Conservation (phyloP, 208 protist genomes). For the Wallacemonas sp. region DNA sequence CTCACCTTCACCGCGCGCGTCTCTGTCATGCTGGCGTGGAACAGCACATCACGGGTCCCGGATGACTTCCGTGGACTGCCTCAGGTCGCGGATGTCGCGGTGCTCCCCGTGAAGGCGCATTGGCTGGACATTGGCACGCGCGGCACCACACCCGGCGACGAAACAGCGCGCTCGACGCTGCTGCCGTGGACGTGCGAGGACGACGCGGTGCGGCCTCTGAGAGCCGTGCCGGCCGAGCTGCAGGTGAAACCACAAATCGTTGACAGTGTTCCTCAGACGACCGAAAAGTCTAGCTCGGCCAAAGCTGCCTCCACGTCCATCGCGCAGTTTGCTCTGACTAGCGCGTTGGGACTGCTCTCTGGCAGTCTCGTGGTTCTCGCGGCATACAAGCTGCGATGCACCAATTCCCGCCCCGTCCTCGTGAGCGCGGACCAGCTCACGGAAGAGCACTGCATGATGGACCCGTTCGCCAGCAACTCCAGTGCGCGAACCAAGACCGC, state of each 20-base stretch:
- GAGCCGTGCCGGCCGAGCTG: background rate
- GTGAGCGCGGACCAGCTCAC: too few relatives aligned
- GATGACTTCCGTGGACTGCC: background rate
- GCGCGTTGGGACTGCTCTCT: too few relatives aligned
- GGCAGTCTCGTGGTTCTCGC: too few relatives aligned
- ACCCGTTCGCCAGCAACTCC: too few relatives aligned
- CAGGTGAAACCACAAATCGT: background rate
- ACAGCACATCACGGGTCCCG: background rate
- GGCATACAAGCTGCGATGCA: too few relatives aligned
- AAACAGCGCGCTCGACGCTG: background rate
- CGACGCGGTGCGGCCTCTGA: background rate
- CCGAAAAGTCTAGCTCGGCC: too few relatives aligned
- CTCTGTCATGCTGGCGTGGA: slow-evolving; percentile 9
- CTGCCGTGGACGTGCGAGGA: background rate
- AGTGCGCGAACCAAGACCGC: too few relatives aligned
- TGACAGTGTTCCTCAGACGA: too few relatives aligned
- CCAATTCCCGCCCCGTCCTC: too few relatives aligned
- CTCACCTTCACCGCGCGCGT: background rate
- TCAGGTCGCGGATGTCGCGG: background rate
- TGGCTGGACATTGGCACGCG: background rate
- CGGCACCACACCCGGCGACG: background rate
- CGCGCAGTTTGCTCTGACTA: too few relatives aligned
- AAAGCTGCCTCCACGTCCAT: too few relatives aligned
- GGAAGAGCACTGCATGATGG: too few relatives aligned
- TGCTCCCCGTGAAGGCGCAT: background rate